Base-by-base conservation (phyloP, 768 basidiomycete genomes). In the Porpolomopsis calyptriformis region DNA sequence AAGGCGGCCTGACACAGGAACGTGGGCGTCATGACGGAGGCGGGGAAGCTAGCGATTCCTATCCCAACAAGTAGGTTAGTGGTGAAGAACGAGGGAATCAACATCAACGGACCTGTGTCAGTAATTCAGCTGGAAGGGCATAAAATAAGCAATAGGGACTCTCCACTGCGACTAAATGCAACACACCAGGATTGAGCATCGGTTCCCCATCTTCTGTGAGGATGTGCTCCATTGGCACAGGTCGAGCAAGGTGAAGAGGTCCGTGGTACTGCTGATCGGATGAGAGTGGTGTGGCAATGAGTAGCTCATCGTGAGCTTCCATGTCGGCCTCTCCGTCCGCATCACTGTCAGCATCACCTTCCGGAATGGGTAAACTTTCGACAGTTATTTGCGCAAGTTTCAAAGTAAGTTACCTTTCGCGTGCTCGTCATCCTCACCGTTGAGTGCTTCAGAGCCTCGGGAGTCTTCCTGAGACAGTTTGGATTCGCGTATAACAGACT, bases 31-130 rank as follows among this genome's bases (percentile, higher is more conserved):
- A 72, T 57, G 68, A 71, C 22, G 77, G 74, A n/a, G 77, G 75
- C n/a, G 78, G 77, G n/a, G 78, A 78, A 45, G 78, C 77, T 27
- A 80, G 66, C n/a, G 78, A 78, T 62, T 80, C 77, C 77, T 79
- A 57, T 40, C 42, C 46, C 43, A 50, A 47, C 20, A 25, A 22
- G 29, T n/a, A n/a, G 7, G 31, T 41, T 23, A 46, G 23, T 24
- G 4, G 23, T 14, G 22, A 24, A 31, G 3, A 16, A 14, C 12
- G 22, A 23, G n/a, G 14, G 11, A 16, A 36, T 26, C 26, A 51
- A 44, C 45, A 38, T 38, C 33, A 34, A 62, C 60, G 57, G 46
- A 75, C 78, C 73, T 80, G 78, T 22, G 79, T 80, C 59, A 80
- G 64, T 45, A 81, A 64, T 51, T 81, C 78, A 46, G 77, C 78